Percentiles rank a stretch among this genome's conserved stretches.
Conservation (phyloP, 371 early-diverging fungal species). For the Mortierella sp. region DNA sequence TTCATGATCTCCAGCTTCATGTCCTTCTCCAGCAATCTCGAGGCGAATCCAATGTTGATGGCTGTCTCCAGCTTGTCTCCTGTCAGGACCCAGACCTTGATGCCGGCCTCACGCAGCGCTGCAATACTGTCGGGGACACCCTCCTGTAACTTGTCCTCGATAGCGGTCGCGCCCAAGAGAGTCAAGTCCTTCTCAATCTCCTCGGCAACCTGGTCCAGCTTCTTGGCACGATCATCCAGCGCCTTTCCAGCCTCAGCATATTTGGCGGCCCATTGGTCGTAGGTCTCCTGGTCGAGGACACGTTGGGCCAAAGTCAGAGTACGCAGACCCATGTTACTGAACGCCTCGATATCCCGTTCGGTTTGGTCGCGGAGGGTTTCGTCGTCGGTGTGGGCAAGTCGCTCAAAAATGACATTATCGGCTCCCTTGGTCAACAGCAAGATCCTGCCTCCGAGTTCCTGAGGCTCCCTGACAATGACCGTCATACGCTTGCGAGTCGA, state of each 20-base stretch:
- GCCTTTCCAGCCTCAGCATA: conserved; percentile 81
- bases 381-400: conserved; percentile 65
- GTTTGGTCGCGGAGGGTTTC: conserved; percentile 67
- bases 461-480: conserved; percentile 85
- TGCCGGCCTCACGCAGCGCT: conserved; percentile 88
- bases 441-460: conserved; percentile 80
- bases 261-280: conserved; percentile 75
- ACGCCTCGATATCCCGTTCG: conserved; percentile 71
- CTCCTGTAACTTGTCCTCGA: conserved; percentile 98
- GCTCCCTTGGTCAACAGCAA: conserved; percentile 97
- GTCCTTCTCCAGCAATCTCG: conserved; percentile 80
- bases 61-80: conserved; percentile 99
- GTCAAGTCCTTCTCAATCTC: conserved; percentile 84
- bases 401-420: conserved; percentile 91
- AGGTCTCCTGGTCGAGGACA: conserved; percentile 72
- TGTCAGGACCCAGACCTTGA: conserved; percentile 99
- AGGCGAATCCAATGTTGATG: conserved; percentile 96
- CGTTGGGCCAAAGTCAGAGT: conserved; percentile 91
- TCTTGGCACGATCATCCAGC: conserved; percentile 81
- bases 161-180: conserved; percentile 95
- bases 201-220: conserved; percentile 79
- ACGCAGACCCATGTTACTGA: conserved; percentile 76
- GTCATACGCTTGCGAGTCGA: conserved; percentile 96
- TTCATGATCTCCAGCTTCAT: conserved; percentile 82
- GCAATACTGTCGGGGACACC: conserved; percentile 95